Percentiles rank a stretch among this genome's conserved stretches.
Conservation (phyloP, 495 filamentous ascomycete genomes). For the Trichocladium uniseriatum region DNA sequence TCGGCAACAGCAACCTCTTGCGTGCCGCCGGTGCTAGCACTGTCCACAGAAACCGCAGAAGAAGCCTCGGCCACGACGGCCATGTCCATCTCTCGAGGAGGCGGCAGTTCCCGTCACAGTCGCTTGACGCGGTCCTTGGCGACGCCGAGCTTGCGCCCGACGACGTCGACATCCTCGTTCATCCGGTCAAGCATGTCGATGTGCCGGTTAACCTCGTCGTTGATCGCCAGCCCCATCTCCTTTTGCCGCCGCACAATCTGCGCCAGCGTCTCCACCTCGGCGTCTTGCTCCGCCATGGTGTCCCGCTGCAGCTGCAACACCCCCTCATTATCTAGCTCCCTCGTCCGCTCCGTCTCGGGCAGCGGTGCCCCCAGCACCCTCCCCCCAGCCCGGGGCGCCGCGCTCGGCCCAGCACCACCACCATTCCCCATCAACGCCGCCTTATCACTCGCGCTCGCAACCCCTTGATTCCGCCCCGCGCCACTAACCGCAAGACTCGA, state of each 20-base stretch:
- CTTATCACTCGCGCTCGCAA: constrained; percentile 24
- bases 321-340: constrained; percentile 83
- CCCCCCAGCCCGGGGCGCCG: constrained; percentile 33
- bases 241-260: constrained; percentile 71
- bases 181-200: constrained; percentile 68
- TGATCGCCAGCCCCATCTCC: constrained; percentile 77
- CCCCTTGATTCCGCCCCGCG: constrained; percentile 17
- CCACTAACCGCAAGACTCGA: constrained; percentile 52
- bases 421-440: constrained; percentile 26
- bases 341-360: constrained; percentile 76
- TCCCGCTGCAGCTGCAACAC: constrained; percentile 78
- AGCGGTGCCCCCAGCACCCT: constrained; percentile 67
- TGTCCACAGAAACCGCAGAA: neutral
- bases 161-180: constrained; percentile 63
- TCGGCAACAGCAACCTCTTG: neutral
- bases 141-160: constrained; percentile 69
- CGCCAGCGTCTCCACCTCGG: constrained; percentile 63
- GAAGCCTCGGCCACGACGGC: neutral
- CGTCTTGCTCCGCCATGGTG: constrained; percentile 79
- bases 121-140: constrained; percentile 74
- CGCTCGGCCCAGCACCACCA: neutral
- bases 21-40: neutral
- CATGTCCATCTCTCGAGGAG: constrained; percentile 1
- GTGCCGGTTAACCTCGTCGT: constrained; percentile 77
- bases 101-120: constrained; percentile 38